phyloP scores from a whole-genome alignment of 1,139 yeast genomes.

The Candida albicans region DNA sequence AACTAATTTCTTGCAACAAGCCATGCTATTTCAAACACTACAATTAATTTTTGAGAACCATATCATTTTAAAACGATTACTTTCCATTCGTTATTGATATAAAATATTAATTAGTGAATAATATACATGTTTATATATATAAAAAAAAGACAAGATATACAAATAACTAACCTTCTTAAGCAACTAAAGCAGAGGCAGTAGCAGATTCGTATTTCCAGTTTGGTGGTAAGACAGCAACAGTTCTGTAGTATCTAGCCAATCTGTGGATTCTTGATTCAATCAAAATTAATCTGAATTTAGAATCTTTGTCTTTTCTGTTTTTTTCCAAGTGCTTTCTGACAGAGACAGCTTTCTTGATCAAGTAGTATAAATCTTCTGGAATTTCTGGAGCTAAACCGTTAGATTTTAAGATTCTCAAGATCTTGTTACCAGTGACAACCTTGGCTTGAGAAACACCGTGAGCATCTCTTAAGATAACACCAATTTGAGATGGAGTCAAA shows the following conservation, averaged over 20 bases:
- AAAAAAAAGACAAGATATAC: slow-evolving; percentile 1
- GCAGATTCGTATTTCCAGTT: slow-evolving; percentile 99
- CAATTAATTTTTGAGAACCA: background rate
- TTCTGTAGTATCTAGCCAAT: slow-evolving; percentile 99
- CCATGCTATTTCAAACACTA: background rate
- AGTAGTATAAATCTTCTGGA: slow-evolving; percentile 99
- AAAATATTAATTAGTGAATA: slow-evolving; percentile 2
- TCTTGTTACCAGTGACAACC: slow-evolving; percentile 99
- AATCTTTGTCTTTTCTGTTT: slow-evolving; percentile 99
- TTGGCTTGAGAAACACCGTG: slow-evolving; percentile 99
- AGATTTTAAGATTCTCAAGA: slow-evolving; percentile 97
- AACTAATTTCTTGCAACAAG: background rate
- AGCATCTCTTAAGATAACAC: slow-evolving; percentile 99
- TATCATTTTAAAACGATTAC: no score
- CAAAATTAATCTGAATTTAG: slow-evolving; percentile 99
- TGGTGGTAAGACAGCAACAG: slow-evolving; percentile 98
- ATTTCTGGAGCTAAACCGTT: slow-evolving; percentile 99
- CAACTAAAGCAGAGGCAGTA: slow-evolving; percentile 99
- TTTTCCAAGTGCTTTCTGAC: slow-evolving; percentile 99
- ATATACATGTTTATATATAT: slow-evolving; percentile 5
- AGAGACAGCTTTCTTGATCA: slow-evolving; percentile 99
- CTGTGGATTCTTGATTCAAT: slow-evolving; percentile 99
- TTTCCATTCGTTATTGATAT: background rate
- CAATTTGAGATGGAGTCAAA: slow-evolving; percentile 98
- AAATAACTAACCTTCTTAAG: slow-evolving; percentile 49